A percentile compares a stretch with the other conserved stretches of the same genome.
Evolutionary conservation across 1,139 yeast genomes (phyloP).

Genomic region (Lizanozyma gosingica): DNA sequence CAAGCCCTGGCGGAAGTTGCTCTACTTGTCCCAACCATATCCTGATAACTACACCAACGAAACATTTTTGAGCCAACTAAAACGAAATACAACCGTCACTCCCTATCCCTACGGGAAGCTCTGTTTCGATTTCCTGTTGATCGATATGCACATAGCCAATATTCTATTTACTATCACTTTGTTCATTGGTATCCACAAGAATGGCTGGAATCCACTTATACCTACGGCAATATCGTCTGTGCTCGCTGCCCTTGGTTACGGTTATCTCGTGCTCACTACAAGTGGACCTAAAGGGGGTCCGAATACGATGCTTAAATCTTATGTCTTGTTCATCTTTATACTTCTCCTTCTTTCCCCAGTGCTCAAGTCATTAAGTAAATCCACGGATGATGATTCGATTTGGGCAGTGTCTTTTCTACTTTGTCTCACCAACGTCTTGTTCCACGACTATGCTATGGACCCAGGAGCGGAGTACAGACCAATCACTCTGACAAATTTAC

Average conservation of each 20-base stretch:
- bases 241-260: conserved; percentile 6
- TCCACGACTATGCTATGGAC: conserved; percentile 56
- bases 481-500: conserved; percentile 71
- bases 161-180: conserved; percentile 52
- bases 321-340: conserved; percentile 58
- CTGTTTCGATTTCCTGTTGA: conserved; percentile 58
- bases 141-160: conserved; percentile 57
- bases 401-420: conserved; percentile 88
- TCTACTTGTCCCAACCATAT: conserved; percentile 82
- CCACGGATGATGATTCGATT: conserved; percentile 89
- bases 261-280: background rate
- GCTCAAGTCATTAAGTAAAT: conserved; percentile 74
- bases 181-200: conserved; percentile 48
- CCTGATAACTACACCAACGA: conserved; percentile 88
- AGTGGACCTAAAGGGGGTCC: conserved; percentile 5
- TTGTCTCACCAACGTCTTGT: conserved; percentile 54
- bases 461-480: conserved; percentile 34
- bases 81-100: conserved; percentile 67
- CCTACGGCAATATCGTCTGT: conserved; percentile 23
- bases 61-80: conserved; percentile 69
- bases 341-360: conserved; percentile 81
- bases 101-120: conserved; percentile 57
- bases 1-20: conserved; percentile 68
- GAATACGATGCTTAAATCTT: conserved; percentile 43
- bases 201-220: conserved; percentile 34